Evolutionary conservation across 768 basidiomycete genomes (phyloP).

Genomic region (Rhodotorula paludigena): DNA sequence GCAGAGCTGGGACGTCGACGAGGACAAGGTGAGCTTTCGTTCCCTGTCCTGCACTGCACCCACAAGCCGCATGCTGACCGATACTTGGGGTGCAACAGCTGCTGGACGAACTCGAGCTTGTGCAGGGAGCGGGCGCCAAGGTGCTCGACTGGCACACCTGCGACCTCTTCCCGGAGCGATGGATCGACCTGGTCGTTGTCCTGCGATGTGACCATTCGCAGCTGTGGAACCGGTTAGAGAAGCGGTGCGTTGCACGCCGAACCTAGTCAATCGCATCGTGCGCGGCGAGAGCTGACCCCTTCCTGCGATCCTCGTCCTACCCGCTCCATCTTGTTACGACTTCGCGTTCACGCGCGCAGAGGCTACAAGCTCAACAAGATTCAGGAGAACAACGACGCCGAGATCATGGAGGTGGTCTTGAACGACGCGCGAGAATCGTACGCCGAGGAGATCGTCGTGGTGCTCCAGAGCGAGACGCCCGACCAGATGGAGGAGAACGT

Average conservation of each 20-base stretch:
- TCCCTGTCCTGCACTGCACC: background rate
- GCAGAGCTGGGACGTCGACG: conserved; percentile 89
- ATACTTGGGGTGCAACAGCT: conserved; percentile 64
- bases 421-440: conserved; percentile 87
- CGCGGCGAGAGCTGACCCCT: background rate
- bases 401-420: conserved; percentile 89
- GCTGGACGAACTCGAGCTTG: conserved; percentile 76
- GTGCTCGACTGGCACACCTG: conserved; percentile 94
- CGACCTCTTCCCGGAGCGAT: conserved; percentile 88
- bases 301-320: no score
- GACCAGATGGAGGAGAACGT: conserved; percentile 84
- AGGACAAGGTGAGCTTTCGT: conserved; percentile 70
- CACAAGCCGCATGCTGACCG: background rate
- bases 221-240: conserved; percentile 85
- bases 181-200: conserved; percentile 92
- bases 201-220: conserved; percentile 78
- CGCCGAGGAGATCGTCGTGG: conserved; percentile 76
- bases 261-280: background rate
- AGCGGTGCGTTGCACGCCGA: conserved; percentile 59
- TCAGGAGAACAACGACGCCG: conserved; percentile 95
- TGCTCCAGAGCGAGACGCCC: conserved; percentile 67
- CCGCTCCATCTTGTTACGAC: no score
- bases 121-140: conserved; percentile 61
- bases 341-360: no score
- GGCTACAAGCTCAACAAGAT: conserved; percentile 85